Base-by-base conservation (phyloP, 139 green algal genomes). In the Gonium pectorale region DNA sequence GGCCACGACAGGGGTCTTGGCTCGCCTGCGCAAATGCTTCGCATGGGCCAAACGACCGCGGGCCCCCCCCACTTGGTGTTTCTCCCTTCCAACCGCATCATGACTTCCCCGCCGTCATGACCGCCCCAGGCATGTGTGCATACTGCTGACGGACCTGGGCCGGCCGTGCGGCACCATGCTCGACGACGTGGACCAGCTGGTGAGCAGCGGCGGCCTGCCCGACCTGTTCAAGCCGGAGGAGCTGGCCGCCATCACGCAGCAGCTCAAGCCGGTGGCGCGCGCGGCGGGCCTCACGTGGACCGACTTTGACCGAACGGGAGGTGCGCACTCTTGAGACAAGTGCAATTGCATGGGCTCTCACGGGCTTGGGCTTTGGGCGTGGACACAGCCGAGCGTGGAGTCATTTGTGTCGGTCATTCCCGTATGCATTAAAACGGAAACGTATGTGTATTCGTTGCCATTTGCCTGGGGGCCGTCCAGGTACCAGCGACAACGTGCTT, bases 221-320 rank as follows among this genome's bases (percentile, higher is more conserved):
- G 67, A 85, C 60, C 31, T 90, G 66, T 90, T 90, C 73, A 88
- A 86, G 31, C 46, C 59, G 7, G 86, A 90, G 67, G 86, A 90
- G 71, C 9, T 85, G 26, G 44, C 67, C 13, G 60, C 72, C 54
- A 88, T 90, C 74, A 67, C 81, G 72, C 71, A 88, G 73, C 51
- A 83, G 49, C 73, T 90, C 73, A 90, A 90, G 67, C 86, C 86
- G 0, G 67, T 87, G 31, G 86, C 86, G 15, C 38, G 81, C 2
- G 68, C 81, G 22, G 75, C 81, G 38, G 86, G 86, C 2, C 35
- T 90, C 11, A 44, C 80, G 8, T 88, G 73, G 81, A 74, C 70
- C 21, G 86, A 90, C 49, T 74, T 75, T 35, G 86, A 90, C 54
- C 74, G 86, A 35, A 90, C 64, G 7, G 86, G 86, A 51, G 78